Evolutionary conservation across 2,329 filamentous ascomycete species (phyloP), one percentile per base, ranked within the genome.

Genomic region (Phialophora macrospora): DNA sequence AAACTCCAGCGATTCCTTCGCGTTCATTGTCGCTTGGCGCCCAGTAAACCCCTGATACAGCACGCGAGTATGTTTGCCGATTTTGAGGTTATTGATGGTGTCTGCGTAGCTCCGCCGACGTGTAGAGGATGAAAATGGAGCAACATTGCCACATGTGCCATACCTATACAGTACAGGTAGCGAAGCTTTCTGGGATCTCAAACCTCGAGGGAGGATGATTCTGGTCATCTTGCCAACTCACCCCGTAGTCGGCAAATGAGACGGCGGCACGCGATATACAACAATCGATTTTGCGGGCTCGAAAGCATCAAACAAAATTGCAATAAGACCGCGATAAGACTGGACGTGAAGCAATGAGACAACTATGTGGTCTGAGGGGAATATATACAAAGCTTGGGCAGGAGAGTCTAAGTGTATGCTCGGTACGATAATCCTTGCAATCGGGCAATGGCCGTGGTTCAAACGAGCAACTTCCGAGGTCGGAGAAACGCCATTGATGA

Each of bases 41-140:
- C 88, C 88, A 20, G 88, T 91, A 75, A 90, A 90, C 0, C 88
- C 88, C 73, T 91, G 88, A 72, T 89, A 91, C 63, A 90, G 83
- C 64, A 91, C 88, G 58, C 83, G 81, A 0, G 88, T 90, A 73
- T 90, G 83, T 32, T 82, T 80, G 17, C 87, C 87, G 70, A 91
- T 90, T 70, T 84, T 88, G 65, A 91, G 79, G 72, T 90, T 90
- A 3, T 80, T 79, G 38, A 90, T 83, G 0, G 88, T 90, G 72
- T 88, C 84, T 57, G 83, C 83, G 75, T 88, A 88, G 17, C 56
- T 30, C 56, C 49, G 60, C 46, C 55, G 51, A 7, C n/a, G 41
- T 9, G 64, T 30, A 28, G 64, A 68, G 5, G 63, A 69, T 14
- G 71, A 72, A 59, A 72, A 73, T 11, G 65, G 66, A 32, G 66